Evolutionary conservation across 2,329 filamentous ascomycete species (phyloP), one percentile per base, ranked within the genome.

Genomic region (Colletotrichum kahawae): DNA sequence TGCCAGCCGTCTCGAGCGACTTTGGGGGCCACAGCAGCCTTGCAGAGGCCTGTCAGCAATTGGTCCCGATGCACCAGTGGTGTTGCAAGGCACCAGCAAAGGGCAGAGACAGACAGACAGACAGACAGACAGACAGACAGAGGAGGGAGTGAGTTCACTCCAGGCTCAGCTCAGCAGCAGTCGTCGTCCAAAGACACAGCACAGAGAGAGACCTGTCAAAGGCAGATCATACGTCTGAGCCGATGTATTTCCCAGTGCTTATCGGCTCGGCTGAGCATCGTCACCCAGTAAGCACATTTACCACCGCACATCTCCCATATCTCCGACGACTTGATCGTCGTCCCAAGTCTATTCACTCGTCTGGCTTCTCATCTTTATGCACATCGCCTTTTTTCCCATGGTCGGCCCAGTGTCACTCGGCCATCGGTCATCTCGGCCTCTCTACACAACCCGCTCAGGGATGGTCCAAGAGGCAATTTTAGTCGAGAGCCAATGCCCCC

Each of bases 401-500:
- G 67, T 31, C 62, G 31, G 67, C 21, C 51, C 51, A 57, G 68
- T 71, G 67, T 62, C 67, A 74, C 71, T 74, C 71, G 71, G 68
- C 62, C 71, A 67, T 69, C 71, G 71, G 71, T n/a, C 71, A 66
- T 71, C 67, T 74, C 71, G 71, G 71, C 67, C 60, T 66, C 51
- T 71, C 60, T 74, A 38, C 67, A 59, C 48, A 71, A 63, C 33
- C 51, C 67, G 67, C 67, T 74, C 71, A 74, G 71, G 71, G 71
- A 74, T 74, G 56, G 63, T 38, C 70, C 69, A 75, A 73, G 73
- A 73, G 73, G 73, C 73, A 75, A 68, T 73, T 75, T 73, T 75
- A 73, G 73, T 75, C 69, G 73, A 63, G 62, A 27, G 27, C 33
- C 33, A 68, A 29, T 48, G 24, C 34, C 43, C 24, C 56, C 31